Evolutionary conservation across 768 basidiomycete genomes (phyloP).

Genomic region (Phlegmacium glaucopus): DNA sequence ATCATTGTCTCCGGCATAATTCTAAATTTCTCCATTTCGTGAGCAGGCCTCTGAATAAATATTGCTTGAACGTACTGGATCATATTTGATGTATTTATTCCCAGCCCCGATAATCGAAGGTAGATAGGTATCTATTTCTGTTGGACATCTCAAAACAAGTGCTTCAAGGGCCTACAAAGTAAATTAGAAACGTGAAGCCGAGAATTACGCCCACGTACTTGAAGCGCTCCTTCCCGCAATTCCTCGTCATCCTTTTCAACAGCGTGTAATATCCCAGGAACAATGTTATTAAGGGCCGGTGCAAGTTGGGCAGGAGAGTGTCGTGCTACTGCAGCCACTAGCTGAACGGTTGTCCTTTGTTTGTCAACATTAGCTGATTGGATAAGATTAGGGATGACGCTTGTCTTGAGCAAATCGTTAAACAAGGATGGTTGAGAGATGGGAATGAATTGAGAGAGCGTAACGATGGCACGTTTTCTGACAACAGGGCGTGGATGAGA

Average conservation of each 20-base stretch:
- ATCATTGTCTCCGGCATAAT: constrained; percentile 49
- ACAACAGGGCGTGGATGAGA: constrained; percentile 80
- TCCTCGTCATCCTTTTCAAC: constrained; percentile 80
- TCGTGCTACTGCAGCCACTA: constrained; percentile 77
- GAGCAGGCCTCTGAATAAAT: neutral
- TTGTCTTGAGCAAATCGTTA: constrained; percentile 50
- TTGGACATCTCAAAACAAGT: constrained; percentile 77
- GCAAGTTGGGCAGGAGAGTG: constrained; percentile 68
- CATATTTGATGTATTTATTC: constrained; percentile 82
- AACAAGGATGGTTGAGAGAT: constrained; percentile 65
- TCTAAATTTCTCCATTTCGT: constrained; percentile 26
- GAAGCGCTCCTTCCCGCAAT: constrained; percentile 73
- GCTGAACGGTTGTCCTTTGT: constrained; percentile 74
- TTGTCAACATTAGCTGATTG: constrained; percentile 55
- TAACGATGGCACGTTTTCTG: constrained; percentile 88
- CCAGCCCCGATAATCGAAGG: constrained; percentile 66
- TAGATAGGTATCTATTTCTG: constrained; percentile 75
- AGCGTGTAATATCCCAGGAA: constrained; percentile 69
- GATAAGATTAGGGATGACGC: constrained; percentile 58
- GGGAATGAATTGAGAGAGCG: constrained; percentile 80
- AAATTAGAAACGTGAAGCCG: constrained; percentile 1
- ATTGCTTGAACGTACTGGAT: constrained; percentile 61
- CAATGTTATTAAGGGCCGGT: constrained; percentile 54
- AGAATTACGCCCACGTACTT: constrained; percentile 25
- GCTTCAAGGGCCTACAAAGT: constrained; percentile 73